Conservation (phyloP, 2,329 filamentous ascomycete genomes). For the Colletotrichum simmondsii region DNA sequence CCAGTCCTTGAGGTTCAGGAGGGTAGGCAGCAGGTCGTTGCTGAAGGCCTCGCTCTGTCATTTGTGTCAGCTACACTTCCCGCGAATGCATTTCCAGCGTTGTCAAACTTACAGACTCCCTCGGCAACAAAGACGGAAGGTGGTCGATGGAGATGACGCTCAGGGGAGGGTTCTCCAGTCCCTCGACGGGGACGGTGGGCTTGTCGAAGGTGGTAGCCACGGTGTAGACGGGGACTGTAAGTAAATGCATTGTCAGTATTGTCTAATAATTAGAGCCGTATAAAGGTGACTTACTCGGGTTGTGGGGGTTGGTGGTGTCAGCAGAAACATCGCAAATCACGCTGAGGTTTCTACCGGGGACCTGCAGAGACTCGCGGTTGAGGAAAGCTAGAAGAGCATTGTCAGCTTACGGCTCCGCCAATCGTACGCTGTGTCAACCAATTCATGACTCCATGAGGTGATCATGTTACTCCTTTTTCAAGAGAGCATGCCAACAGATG, state of each 20-base stretch:
- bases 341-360: slow-evolving; percentile 76
- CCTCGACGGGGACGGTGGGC: slow-evolving; percentile 82
- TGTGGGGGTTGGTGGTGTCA: slow-evolving; percentile 79
- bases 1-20: slow-evolving; percentile 82
- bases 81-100: background rate
- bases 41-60: slow-evolving; percentile 80
- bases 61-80: background rate
- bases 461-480: background rate
- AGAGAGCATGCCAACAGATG: background rate
- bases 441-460: background rate
- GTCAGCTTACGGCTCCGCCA: slow-evolving; percentile 47
- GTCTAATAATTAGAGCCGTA: background rate
- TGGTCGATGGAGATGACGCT: slow-evolving; percentile 91
- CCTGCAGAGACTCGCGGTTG: slow-evolving; percentile 74
- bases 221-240: slow-evolving; percentile 79
- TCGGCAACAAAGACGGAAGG: slow-evolving; percentile 82
- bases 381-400: slow-evolving; percentile 71
- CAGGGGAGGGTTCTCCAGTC: slow-evolving; percentile 68
- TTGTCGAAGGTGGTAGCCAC: slow-evolving; percentile 88
- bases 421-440: background rate
- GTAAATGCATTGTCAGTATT: slow-evolving; percentile 32
- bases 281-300: slow-evolving; percentile 44
- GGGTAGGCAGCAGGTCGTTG: slow-evolving; percentile 78
- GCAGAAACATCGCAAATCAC: slow-evolving; percentile 85
- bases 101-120: slow-evolving; percentile 69